Percentiles rank a stretch among this genome's conserved stretches.
phyloP scores from a whole-genome alignment of 768 basidiomycete genomes.

The Rhodotorula paludigena region DNA sequence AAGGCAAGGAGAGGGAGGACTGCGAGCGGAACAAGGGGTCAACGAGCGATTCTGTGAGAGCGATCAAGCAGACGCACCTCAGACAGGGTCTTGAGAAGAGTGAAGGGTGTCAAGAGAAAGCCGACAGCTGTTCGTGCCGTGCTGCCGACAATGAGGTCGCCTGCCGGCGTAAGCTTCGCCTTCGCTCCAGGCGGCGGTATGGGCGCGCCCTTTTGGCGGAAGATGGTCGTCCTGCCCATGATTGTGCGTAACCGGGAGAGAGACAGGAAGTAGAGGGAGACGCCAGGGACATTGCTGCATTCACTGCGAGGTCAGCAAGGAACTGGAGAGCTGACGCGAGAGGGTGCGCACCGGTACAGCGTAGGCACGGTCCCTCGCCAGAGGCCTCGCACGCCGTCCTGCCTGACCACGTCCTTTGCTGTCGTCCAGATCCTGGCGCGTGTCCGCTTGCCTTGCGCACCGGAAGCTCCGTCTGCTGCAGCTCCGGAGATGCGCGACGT shows the following conservation, averaged over 20 bases:
- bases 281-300: slow-evolving; percentile 51
- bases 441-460: not conserved
- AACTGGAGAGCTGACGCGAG: not conserved
- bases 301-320: not conserved
- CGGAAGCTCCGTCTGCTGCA: no score
- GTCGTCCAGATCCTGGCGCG: slow-evolving; percentile 23
- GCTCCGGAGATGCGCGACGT: not conserved
- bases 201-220: slow-evolving; percentile 28
- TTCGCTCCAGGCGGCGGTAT: slow-evolving; percentile 36
- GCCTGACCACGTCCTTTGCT: slow-evolving; percentile 13
- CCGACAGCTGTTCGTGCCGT: slow-evolving; percentile 49
- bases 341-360: slow-evolving; percentile 29
- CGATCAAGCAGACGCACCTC: slow-evolving; percentile 43
- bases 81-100: slow-evolving; percentile 49
- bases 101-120: slow-evolving; percentile 50
- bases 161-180: slow-evolving; percentile 46
- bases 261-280: slow-evolving; percentile 50
- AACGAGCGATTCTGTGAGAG: not conserved
- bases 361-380: slow-evolving; percentile 39
- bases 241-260: slow-evolving; percentile 47
- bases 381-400: slow-evolving; percentile 22
- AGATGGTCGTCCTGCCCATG: slow-evolving; percentile 45
- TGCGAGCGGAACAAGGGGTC: not conserved
- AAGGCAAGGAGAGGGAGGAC: not conserved
- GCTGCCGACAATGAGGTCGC: slow-evolving; percentile 49